Percentiles rank a stretch among this genome's conserved stretches.
These are phyloP conservation scores for Athelia psychrophila DNA, from an alignment of 1,284 basidiomycete genomes.

Conservation along the genomic window DNA sequence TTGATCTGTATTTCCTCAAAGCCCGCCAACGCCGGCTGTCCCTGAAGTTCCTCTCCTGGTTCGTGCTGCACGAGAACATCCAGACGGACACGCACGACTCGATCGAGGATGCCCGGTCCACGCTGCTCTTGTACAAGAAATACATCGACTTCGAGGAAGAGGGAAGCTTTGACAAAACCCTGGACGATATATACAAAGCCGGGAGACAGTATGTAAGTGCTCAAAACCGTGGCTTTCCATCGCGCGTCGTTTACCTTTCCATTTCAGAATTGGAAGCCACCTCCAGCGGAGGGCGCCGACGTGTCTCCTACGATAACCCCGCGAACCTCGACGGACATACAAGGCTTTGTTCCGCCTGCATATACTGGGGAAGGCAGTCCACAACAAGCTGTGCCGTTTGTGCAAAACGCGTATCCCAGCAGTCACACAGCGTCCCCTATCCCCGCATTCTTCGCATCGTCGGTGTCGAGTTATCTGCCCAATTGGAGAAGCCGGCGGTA, in stretches of 20 bases:
- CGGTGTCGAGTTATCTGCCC: not conserved
- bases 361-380: not conserved
- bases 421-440: not conserved
- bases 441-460: not conserved
- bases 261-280: conserved; percentile 60
- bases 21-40: conserved; percentile 85
- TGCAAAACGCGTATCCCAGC: not conserved
- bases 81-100: conserved; percentile 95
- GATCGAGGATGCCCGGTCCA: conserved; percentile 92
- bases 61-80: conserved; percentile 86
- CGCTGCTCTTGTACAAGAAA: conserved; percentile 83
- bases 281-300: conserved; percentile 23
- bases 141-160: conserved; percentile 79
- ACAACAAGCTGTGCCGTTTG: not conserved
- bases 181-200: conserved; percentile 80
- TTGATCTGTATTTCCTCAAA: conserved; percentile 88
- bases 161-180: conserved; percentile 81
- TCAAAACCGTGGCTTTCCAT: not conserved
- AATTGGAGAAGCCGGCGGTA: not conserved
- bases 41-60: conserved; percentile 94
- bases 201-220: conserved; percentile 65
- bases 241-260: conserved; percentile 2
- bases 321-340: conserved; percentile 5
- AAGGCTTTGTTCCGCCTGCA: conserved; percentile 8
- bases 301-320: conserved; percentile 7